Base-by-base conservation (phyloP, 495 filamentous ascomycete species). In the Penicillium turbatum region DNA sequence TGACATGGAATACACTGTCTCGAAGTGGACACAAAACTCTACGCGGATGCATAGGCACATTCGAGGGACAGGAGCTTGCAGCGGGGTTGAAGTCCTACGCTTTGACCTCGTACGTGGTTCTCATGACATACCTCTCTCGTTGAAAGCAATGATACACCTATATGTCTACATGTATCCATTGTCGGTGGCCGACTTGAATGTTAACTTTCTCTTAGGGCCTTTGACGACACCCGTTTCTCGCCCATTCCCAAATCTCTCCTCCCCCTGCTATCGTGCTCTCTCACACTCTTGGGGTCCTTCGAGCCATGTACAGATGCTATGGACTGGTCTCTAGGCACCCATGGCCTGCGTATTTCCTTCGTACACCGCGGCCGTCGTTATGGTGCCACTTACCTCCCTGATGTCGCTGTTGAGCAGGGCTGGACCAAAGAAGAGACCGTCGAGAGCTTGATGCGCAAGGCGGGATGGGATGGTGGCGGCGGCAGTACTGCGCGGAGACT, bases 41-140 rank as follows among this genome's bases (percentile, higher is more conserved):
- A 13, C 87, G 93, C 41, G 93, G 93, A 29, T 98, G 93, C 77
- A 98, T 98, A 62, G 93, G 93, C 57, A 98, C 93, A 0, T 97
- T 97, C 64, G 90, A 93, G 53, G 66, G 83, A 5, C 87, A 90
- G 62, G 79, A 84, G 21, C 81, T 98, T 8, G 75, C 81, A 19
- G 62, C 78, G 4, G 93, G 91, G 2, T 73, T 98, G 27, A 77
- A 81, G 32, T 83, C 78, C 38, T 97, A 97, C 72, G 88, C 93
- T 39, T 74, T 96, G 42, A 96, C 87, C 50, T 89, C 90, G 77
- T 89, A 74, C 57, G 83, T 78, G 55, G 34, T 42, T 27, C 45
- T 11, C 29, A 39, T 7, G 27, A 6, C 12, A 24, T 34, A 34
- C 44, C 27, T 36, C 17, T 26, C 27, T 34, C 10, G n/a, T 6